These are phyloP conservation scores for Aegilops speltoides DNA, from an alignment of 176 grass and related monocot species.

Conservation along the genomic window DNA sequence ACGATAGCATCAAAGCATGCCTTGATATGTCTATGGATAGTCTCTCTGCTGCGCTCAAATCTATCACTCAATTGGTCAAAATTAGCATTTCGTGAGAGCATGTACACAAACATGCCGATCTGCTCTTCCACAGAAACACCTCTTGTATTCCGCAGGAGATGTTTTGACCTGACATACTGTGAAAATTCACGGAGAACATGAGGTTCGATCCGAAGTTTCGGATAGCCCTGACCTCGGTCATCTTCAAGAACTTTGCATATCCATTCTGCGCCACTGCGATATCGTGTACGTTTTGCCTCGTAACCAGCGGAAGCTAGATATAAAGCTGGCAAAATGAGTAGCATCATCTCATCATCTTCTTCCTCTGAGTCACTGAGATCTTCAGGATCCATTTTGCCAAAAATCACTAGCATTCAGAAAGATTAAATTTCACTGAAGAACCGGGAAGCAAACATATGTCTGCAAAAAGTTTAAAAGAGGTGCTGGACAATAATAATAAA, in stretches of 20 bases:
- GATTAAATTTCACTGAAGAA: background rate
- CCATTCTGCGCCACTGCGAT: slow-evolving; percentile 14
- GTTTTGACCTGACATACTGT: slow-evolving; percentile 26
- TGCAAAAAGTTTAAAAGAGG: background rate
- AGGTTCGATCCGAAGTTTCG: slow-evolving; percentile 38
- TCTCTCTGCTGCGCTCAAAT: slow-evolving; percentile 52
- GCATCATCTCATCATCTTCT: slow-evolving; percentile 46
- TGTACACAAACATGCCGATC: slow-evolving; percentile 61
- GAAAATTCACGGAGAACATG: slow-evolving; percentile 36
- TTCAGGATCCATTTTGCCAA: slow-evolving; percentile 29
- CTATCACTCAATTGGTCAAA: slow-evolving; percentile 39
- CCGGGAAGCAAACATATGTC: background rate
- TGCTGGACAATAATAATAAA: background rate
- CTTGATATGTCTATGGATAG: slow-evolving; percentile 54
- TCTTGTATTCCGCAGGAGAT: slow-evolving; percentile 45
- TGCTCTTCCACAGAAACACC: slow-evolving; percentile 54
- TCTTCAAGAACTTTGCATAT: slow-evolving; percentile 45
- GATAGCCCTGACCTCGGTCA: slow-evolving; percentile 42
- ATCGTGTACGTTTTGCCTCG: background rate
- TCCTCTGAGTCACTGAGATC: slow-evolving; percentile 33
- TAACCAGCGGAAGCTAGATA: slow-evolving; percentile 24
- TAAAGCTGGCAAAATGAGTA: slow-evolving; percentile 38
- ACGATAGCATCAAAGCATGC: slow-evolving; percentile 43
- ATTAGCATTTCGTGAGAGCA: slow-evolving; percentile 50
- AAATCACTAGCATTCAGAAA: slow-evolving; percentile 5